A percentile compares a stretch with the other conserved stretches of the same genome.
Evolutionary conservation across 139 green algal species (phyloP).

Genomic region (Penium margaritaceum): DNA sequence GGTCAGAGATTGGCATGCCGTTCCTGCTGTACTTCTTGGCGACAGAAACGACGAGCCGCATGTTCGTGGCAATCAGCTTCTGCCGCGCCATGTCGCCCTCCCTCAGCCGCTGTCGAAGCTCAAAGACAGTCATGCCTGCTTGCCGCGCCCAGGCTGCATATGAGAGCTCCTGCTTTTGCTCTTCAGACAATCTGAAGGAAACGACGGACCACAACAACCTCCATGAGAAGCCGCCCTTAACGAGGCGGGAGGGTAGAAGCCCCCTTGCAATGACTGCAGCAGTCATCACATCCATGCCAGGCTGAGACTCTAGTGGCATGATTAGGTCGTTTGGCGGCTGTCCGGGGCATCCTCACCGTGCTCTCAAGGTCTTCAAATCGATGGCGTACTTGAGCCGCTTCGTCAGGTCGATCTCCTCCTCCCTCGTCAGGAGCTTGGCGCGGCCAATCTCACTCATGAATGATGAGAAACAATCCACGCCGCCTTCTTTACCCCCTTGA

Average conservation of each 20-base stretch:
- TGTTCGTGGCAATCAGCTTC: slow-evolving; percentile 33
- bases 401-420: slow-evolving; percentile 28
- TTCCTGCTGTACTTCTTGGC: slow-evolving; percentile 32
- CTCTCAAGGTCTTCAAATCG: not conserved
- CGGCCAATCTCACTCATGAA: slow-evolving; percentile 30
- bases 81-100: slow-evolving; percentile 23
- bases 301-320: too few species aligned
- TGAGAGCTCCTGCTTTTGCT: slow-evolving; percentile 22
- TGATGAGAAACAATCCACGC: slow-evolving; percentile 3
- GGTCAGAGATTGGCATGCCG: slow-evolving; percentile 36
- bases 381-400: not conserved
- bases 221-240: not conserved
- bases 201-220: slow-evolving; percentile 1
- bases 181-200: slow-evolving; percentile 20
- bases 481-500: too few species aligned
- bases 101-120: slow-evolving; percentile 12
- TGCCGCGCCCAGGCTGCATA: slow-evolving; percentile 21
- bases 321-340: too few species aligned
- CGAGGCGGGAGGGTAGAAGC: not conserved
- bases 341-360: too few species aligned
- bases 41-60: slow-evolving; percentile 42
- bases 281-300: too few species aligned
- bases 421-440: slow-evolving; percentile 29
- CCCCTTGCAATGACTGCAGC: too few species aligned
- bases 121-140: slow-evolving; percentile 8